These are phyloP conservation scores for Solanum aculeatissimum DNA, from an alignment of 305 asterid genomes.

Conservation along the genomic window DNA sequence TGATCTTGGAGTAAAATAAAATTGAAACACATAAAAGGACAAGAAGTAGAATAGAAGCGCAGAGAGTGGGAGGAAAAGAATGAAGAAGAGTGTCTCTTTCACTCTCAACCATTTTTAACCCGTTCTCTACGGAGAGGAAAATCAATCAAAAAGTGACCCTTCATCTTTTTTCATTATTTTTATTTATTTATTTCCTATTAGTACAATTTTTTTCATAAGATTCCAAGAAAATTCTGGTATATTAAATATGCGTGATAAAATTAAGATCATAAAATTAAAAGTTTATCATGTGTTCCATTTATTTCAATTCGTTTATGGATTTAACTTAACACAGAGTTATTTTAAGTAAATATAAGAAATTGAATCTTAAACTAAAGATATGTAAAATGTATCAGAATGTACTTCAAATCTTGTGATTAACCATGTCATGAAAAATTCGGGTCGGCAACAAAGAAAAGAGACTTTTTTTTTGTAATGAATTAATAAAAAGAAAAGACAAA, in stretches of 20 bases:
- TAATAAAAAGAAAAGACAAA: background rate
- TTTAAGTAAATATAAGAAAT: background rate
- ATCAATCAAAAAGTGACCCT: conserved; percentile 34
- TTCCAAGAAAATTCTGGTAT: background rate
- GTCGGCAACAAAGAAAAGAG: background rate
- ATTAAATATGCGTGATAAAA: background rate
- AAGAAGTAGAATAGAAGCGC: conserved; percentile 25
- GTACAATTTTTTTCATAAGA: background rate
- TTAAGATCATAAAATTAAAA: background rate
- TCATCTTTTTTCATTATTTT: conserved; percentile 9
- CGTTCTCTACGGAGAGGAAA: background rate
- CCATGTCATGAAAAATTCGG: background rate
- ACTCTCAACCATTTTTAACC: conserved; percentile 17
- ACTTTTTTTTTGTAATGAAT: no score
- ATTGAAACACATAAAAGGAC: background rate
- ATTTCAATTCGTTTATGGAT: background rate
- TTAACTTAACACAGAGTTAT: background rate
- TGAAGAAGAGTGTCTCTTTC: conserved; percentile 35
- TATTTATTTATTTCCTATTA: background rate
- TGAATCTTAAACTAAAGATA: background rate
- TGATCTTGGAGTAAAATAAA: background rate
- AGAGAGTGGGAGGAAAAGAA: conserved; percentile 65
- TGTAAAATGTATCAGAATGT: background rate
- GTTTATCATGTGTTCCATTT: background rate
- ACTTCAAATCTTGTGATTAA: background rate